Evolutionary conservation across 1,284 basidiomycete genomes (phyloP), one percentile per base, ranked within the genome.

Genomic region (Uromyces viciae-fabae): DNA sequence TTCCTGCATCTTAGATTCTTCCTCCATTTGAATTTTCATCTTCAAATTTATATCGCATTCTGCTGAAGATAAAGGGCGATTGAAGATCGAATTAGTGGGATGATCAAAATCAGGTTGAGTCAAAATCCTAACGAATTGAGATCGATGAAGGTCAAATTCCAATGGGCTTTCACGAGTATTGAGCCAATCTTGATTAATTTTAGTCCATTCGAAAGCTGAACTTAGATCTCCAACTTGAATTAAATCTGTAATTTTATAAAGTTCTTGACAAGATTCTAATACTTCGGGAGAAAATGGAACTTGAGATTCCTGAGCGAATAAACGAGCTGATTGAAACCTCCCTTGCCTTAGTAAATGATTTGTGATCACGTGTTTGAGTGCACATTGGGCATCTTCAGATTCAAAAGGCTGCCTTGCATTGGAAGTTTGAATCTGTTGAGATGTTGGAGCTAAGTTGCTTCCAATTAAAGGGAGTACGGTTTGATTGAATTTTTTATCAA

Each of bases 401-500:
- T 33, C 19, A 42, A 80, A 80, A 25, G 77, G 77, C 38, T 66
- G 64, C 28, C 73, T 80, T 8, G 76, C 25, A 15, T 71, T 36
- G 15, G 38, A 52, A 15, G 15, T n/a, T 71, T 80, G 69, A 17
- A 52, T 28, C 64, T 42, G 56, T 46, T 43, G 42, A 22, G 22
- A 14, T n/a, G n/a, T n/a, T 33, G 43, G 58, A 11, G n/a, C 22
- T 15, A 64, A 60, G 60, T 76, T 64, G 42, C 54, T 60, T 9
- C 77, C 77, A 52, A 80, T 52, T 49, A 80, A 49, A 46, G 77
- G 77, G 25, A 80, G 52, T 8, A 80, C 77, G 31, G 68, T 73
- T 40, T 80, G 69, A 31, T 56, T 71, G 43, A 80, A 80, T 49
- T 60, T 80, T 64, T 80, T 80, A 22, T 80, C 77, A 43, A 80